Evolutionary conservation across 768 basidiomycete species (phyloP).

Genomic region (Suillus clintonianus): DNA sequence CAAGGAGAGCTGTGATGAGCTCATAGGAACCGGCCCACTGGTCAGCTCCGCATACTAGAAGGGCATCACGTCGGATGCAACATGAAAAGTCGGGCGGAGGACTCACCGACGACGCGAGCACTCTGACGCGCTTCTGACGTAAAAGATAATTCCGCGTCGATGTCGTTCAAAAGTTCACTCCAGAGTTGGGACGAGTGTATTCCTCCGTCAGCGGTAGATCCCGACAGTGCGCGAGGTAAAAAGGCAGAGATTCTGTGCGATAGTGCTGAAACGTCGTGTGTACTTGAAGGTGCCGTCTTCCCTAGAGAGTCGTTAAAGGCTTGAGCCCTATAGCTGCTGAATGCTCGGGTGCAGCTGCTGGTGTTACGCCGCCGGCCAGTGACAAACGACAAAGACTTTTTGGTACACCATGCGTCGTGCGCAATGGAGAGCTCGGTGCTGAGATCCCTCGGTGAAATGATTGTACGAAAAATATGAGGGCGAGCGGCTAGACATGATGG

Average conservation of each 20-base stretch:
- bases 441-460: not conserved
- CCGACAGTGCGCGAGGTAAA: conserved; percentile 45
- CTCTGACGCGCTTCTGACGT: conserved; percentile 33
- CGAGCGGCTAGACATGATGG: conserved; percentile 6
- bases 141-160: conserved; percentile 29
- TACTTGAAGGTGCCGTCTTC: conserved; percentile 2
- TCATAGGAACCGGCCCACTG: conserved; percentile 54
- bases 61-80: not conserved
- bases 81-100: not conserved
- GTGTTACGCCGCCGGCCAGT: not conserved
- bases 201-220: conserved; percentile 16
- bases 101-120: conserved; percentile 53
- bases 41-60: conserved; percentile 59
- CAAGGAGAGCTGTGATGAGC: conserved; percentile 68
- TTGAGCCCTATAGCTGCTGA: not conserved
- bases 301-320: not conserved
- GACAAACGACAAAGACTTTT: not conserved
- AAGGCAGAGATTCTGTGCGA: conserved; percentile 51
- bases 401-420: not conserved
- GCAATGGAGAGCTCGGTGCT: not conserved
- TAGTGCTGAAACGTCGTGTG: conserved; percentile 42
- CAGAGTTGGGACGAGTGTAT: conserved; percentile 45
- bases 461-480: not conserved
- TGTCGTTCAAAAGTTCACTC: conserved; percentile 43
- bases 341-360: not conserved